These are phyloP conservation scores for Ascocoryne sarcoides DNA, from an alignment of 2,329 filamentous ascomycete genomes.

Conservation along the genomic window DNA sequence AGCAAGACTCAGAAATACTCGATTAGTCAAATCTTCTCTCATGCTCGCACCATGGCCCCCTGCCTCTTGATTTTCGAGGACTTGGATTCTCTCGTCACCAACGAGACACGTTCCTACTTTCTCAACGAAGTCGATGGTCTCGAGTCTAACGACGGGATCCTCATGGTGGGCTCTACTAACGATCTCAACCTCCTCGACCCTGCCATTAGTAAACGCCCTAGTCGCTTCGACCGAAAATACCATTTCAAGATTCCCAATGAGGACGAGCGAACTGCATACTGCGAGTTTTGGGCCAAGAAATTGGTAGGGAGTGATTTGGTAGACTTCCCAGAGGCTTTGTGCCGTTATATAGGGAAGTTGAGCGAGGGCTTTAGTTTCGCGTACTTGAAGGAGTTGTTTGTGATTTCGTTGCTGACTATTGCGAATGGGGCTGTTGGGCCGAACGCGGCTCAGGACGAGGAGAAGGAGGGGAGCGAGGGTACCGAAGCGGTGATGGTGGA, in stretches of 20 bases:
- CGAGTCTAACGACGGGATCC: slow-evolving; percentile 60
- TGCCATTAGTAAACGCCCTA: slow-evolving; percentile 56
- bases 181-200: slow-evolving; percentile 58
- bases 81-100: slow-evolving; percentile 55
- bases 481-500: slow-evolving; percentile 9
- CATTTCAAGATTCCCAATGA: slow-evolving; percentile 49
- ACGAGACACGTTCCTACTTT: slow-evolving; percentile 56
- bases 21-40: slow-evolving; percentile 47
- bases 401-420: slow-evolving; percentile 51
- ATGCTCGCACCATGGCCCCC: slow-evolving; percentile 53
- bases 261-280: slow-evolving; percentile 47
- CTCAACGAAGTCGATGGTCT: slow-evolving; percentile 66
- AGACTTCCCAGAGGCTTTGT: slow-evolving; percentile 50
- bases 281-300: slow-evolving; percentile 52
- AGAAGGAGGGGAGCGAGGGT: slow-evolving; percentile 38
- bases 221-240: slow-evolving; percentile 58
- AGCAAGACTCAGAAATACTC: slow-evolving; percentile 41
- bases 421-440: slow-evolving; percentile 22
- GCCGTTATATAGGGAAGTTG: slow-evolving; percentile 47
- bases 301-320: slow-evolving; percentile 46
- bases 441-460: slow-evolving; percentile 30
- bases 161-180: slow-evolving; percentile 60
- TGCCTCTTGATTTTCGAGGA: slow-evolving; percentile 68
- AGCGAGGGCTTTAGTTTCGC: slow-evolving; percentile 59
- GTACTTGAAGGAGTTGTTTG: slow-evolving; percentile 61